Conservation (phyloP, 495 filamentous ascomycete genomes). For the Sphaerosporella brunnea region DNA sequence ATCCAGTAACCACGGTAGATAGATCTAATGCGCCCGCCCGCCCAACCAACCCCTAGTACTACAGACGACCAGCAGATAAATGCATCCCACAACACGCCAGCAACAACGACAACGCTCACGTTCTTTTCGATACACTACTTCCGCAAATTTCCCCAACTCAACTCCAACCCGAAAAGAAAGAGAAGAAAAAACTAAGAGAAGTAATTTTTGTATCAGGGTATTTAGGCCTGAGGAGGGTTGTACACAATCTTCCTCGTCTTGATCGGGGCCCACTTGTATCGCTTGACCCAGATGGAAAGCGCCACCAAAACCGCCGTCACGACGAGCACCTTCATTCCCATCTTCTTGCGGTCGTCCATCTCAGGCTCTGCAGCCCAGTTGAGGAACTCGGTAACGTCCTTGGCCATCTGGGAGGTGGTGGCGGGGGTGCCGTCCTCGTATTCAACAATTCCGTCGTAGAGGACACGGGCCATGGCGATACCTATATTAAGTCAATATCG, state of each 20-base stretch:
- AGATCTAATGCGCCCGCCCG: no score
- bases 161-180: no score
- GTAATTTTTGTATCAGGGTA: no score
- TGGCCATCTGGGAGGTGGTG: slow-evolving; percentile 95
- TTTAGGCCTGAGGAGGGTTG: slow-evolving; percentile 22
- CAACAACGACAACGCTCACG: no score
- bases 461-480: slow-evolving; percentile 96
- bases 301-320: slow-evolving; percentile 63
- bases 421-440: slow-evolving; percentile 96
- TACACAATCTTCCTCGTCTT: slow-evolving; percentile 80
- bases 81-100: no score
- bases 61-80: no score
- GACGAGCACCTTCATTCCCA: slow-evolving; percentile 87
- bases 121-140: no score
- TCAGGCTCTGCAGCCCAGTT: slow-evolving; percentile 99
- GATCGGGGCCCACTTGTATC: slow-evolving; percentile 91
- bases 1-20: no score
- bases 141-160: no score
- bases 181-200: no score
- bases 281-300: slow-evolving; percentile 92
- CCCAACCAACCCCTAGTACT: no score
- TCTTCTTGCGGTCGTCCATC: slow-evolving; percentile 97
- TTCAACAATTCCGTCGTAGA: slow-evolving; percentile 94
- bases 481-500: slow-evolving; percentile 31
- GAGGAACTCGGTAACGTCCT: slow-evolving; percentile 95